Conservation (phyloP, 345 rosid species). For the Populus pruinosa region DNA sequence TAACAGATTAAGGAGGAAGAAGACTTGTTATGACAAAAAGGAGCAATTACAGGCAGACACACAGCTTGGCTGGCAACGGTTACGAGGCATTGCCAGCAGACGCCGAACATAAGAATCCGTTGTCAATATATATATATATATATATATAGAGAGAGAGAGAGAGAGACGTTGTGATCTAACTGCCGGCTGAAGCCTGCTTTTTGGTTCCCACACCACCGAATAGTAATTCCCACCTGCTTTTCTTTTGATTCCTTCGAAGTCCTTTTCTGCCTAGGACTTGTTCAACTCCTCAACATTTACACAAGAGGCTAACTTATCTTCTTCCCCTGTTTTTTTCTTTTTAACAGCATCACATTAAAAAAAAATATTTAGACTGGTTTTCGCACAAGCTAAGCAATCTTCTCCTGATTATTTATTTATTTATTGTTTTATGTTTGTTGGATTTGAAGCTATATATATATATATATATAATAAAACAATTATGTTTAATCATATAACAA, state of each 20-base stretch:
- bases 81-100: background rate
- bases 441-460: too few species aligned
- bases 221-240: background rate
- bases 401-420: too few species aligned
- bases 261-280: background rate
- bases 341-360: too few species aligned
- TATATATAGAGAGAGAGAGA: too few species aligned
- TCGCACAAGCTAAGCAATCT: too few species aligned
- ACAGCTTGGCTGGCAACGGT: background rate
- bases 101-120: background rate
- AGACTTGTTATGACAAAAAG: background rate
- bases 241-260: background rate
- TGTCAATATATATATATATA: background rate
- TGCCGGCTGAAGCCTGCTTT: slow-evolving; percentile 12
- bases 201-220: background rate
- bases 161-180: background rate
- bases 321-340: too few species aligned
- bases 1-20: background rate
- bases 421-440: too few species aligned
- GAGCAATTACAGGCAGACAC: background rate
- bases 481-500: too few species aligned
- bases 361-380: too few species aligned
- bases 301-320: too few species aligned
- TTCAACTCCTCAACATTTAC: background rate
- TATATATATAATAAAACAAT: too few species aligned